Evolutionary conservation across 345 rosid genomes (phyloP).

Genomic region (Eucalyptus dawsonii): DNA sequence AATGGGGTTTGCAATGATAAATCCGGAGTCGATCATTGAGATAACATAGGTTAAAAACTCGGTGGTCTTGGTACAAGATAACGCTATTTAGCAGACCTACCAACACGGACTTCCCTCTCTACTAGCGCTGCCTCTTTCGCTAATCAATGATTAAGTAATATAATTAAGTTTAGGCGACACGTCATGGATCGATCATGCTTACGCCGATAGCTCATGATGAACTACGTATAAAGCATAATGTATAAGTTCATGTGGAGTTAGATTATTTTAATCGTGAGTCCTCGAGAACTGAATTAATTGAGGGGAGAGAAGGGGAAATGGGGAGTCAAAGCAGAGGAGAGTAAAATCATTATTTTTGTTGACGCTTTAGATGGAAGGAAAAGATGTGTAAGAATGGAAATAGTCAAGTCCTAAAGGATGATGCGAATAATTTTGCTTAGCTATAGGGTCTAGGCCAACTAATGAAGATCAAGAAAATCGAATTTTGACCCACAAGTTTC

Average conservation of each 20-base stretch:
- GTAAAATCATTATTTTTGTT: neutral
- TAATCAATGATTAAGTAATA: neutral
- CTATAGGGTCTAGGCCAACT: neutral
- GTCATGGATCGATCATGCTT: neutral
- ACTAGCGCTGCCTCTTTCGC: neutral
- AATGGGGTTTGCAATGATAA: neutral
- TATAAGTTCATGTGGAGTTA: neutral
- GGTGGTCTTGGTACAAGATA: neutral
- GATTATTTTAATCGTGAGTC: neutral
- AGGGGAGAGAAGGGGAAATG: neutral
- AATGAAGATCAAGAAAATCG: neutral
- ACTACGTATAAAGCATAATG: neutral
- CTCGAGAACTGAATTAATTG: neutral
- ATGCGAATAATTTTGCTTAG: neutral
- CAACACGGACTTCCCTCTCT: neutral
- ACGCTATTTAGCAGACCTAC: neutral
- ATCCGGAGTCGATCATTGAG: neutral
- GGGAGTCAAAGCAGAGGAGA: neutral
- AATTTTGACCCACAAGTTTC: neutral
- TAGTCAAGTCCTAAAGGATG: neutral
- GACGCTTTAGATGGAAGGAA: neutral
- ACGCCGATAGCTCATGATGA: neutral
- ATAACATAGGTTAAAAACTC: neutral
- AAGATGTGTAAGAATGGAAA: neutral
- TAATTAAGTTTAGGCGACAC: neutral